These are phyloP conservation scores for Bruguiera sexangula DNA, from an alignment of 345 rosid genomes.

Conservation along the genomic window DNA sequence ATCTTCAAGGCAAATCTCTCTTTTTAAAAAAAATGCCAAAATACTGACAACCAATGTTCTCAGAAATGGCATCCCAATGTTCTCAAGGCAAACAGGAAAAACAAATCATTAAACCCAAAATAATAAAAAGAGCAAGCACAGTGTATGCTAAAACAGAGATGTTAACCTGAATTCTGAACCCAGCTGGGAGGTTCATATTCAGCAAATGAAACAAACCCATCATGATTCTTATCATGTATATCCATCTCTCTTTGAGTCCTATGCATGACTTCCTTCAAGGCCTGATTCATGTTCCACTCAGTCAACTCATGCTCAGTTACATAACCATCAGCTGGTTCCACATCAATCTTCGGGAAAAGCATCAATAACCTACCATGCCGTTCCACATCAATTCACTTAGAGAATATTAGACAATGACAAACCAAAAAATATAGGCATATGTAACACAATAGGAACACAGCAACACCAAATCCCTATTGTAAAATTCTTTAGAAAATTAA, in stretches of 20 bases:
- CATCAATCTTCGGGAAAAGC: slow-evolving; percentile 90
- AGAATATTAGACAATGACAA: too few relatives aligned
- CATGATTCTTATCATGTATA: slow-evolving; percentile 82
- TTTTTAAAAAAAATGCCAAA: too few relatives aligned
- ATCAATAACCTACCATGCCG: slow-evolving; percentile 46
- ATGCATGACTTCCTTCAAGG: slow-evolving; percentile 67
- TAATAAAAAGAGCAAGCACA: neutral
- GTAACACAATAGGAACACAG: too few relatives aligned
- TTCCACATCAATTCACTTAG: neutral
- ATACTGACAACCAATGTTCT: too few relatives aligned
- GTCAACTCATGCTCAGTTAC: slow-evolving; percentile 76
- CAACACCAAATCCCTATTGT: too few relatives aligned
- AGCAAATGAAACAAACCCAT: slow-evolving; percentile 66
- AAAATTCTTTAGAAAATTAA: too few relatives aligned
- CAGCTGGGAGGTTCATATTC: slow-evolving; percentile 94
- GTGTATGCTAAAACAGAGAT: neutral
- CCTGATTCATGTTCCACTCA: slow-evolving; percentile 75
- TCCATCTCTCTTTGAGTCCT: slow-evolving; percentile 86
- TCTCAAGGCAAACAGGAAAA: too few relatives aligned
- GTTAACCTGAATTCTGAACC: slow-evolving; percentile 64
- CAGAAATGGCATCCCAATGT: too few relatives aligned
- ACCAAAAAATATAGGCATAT: too few relatives aligned
- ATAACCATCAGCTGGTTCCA: slow-evolving; percentile 69
- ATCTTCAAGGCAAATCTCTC: too few relatives aligned
- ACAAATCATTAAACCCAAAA: neutral